These are phyloP conservation scores for Myotisia sp. DNA, from an alignment of 2,329 filamentous ascomycete genomes.

Conservation along the genomic window DNA sequence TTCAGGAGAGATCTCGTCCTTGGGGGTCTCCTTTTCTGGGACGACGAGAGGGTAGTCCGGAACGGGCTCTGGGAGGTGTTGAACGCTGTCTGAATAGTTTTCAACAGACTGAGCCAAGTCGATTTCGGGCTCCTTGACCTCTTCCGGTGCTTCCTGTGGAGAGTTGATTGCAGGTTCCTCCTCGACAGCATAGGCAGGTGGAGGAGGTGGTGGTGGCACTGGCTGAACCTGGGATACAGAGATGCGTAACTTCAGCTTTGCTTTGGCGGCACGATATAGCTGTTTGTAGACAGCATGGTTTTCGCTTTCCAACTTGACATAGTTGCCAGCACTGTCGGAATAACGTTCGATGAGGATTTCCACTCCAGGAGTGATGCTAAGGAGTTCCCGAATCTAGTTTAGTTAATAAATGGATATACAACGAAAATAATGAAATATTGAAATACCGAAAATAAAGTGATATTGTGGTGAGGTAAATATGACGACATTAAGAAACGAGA, in stretches of 20 bases:
- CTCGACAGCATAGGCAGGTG: neutral
- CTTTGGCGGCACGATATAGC: constrained; percentile 89
- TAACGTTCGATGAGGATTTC: constrained; percentile 71
- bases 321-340: constrained; percentile 78
- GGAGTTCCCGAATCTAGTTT: constrained; percentile 52
- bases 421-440: constrained; percentile 10
- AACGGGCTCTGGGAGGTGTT: constrained; percentile 4
- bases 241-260: constrained; percentile 92
- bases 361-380: constrained; percentile 49
- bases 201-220: constrained; percentile 8
- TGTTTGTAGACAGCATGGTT: constrained; percentile 88
- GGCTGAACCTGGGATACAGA: constrained; percentile 43
- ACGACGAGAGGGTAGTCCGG: no score
- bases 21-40: constrained; percentile 10
- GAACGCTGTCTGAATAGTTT: no score
- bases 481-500: neutral
- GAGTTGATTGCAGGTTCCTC: neutral
- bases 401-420: neutral
- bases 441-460: neutral
- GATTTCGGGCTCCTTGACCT: constrained; percentile 12
- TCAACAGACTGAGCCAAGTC: no score
- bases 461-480: neutral
- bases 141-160: neutral
- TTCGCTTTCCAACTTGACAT: constrained; percentile 60
- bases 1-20: neutral